phyloP scores from a whole-genome alignment of 2,329 filamentous ascomycete species.

The Aspergillus pseudoglaucus region DNA sequence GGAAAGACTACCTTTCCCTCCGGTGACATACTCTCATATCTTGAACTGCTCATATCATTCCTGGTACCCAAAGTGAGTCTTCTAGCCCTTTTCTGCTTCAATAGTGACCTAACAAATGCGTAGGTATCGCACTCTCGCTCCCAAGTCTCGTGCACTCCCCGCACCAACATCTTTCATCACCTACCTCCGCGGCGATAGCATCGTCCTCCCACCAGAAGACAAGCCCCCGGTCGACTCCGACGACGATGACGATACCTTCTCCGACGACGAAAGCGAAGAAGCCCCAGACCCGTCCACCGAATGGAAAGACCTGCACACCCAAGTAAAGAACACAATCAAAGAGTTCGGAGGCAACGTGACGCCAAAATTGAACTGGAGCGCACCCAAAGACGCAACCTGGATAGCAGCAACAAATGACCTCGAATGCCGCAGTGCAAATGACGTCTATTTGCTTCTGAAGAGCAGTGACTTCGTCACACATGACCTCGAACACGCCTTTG shows the following conservation, averaged over 20 bases:
- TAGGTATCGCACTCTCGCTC: conserved; percentile 71
- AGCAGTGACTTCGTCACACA: conserved; percentile 92
- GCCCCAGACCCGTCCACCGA: conserved; percentile 49
- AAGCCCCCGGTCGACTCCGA: conserved; percentile 27
- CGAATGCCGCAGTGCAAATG: conserved; percentile 80
- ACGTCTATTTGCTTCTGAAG: conserved; percentile 90
- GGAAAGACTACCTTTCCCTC: conserved; percentile 63
- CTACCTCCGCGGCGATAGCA: conserved; percentile 88
- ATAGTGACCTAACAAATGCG: conserved; percentile 7
- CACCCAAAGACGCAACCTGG: conserved; percentile 92
- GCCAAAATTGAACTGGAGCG: conserved; percentile 96
- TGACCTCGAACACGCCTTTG: conserved; percentile 88
- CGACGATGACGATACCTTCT: conserved; percentile 46
- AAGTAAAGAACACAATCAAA: conserved; percentile 68
- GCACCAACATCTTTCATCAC: conserved; percentile 68
- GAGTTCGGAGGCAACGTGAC: conserved; percentile 80
- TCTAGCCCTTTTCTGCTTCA: conserved; percentile 7
- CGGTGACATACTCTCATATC: conserved; percentile 78
- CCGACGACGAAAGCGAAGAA: conserved; percentile 52
- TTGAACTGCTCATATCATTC: conserved; percentile 88
- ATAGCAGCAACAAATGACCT: conserved; percentile 83
- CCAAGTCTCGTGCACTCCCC: conserved; percentile 79
- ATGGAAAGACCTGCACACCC: conserved; percentile 66
- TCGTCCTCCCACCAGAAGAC: conserved; percentile 59
- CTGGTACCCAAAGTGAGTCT: conserved; percentile 69